Conservation (phyloP, 2,329 filamentous ascomycete species). For the Neofusicoccum umdonicola region DNA sequence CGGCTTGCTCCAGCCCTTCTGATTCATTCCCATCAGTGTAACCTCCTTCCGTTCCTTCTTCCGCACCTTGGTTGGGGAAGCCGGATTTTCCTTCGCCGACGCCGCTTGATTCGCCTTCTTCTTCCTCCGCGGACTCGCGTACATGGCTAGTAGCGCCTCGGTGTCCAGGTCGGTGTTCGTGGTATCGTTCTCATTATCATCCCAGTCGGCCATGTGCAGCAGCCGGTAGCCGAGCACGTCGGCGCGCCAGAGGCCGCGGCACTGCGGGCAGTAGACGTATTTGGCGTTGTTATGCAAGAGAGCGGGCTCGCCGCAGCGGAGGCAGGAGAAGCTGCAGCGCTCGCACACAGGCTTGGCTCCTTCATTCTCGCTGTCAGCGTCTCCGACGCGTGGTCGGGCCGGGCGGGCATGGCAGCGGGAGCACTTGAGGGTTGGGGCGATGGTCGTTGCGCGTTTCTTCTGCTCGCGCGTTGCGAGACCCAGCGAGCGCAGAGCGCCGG, state of each 20-base stretch:
- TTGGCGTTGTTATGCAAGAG: slow-evolving; percentile 21
- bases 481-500: slow-evolving; percentile 30
- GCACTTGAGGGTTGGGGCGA: slow-evolving; percentile 26
- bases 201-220: not conserved
- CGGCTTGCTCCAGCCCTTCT: not conserved
- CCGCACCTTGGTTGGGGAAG: no score
- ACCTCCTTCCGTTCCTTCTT: no score
- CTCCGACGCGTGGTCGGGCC: slow-evolving; percentile 25
- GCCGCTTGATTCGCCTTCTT: not conserved
- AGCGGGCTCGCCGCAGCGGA: slow-evolving; percentile 34
- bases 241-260: not conserved
- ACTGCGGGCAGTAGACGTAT: slow-evolving; percentile 18
- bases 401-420: slow-evolving; percentile 29
- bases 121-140: not conserved
- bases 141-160: no score
- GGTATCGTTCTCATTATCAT: no score
- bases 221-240: slow-evolving; percentile 12
- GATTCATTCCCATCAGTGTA: no score
- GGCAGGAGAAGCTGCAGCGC: slow-evolving; percentile 42
- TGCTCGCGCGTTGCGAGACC: not conserved
- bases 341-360: slow-evolving; percentile 33
- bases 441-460: not conserved
- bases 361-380: not conserved
- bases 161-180: not conserved
- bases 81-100: no score